These are phyloP conservation scores for Alternaria tenuissima DNA, from an alignment of 2,329 filamentous ascomycete genomes.

Conservation along the genomic window DNA sequence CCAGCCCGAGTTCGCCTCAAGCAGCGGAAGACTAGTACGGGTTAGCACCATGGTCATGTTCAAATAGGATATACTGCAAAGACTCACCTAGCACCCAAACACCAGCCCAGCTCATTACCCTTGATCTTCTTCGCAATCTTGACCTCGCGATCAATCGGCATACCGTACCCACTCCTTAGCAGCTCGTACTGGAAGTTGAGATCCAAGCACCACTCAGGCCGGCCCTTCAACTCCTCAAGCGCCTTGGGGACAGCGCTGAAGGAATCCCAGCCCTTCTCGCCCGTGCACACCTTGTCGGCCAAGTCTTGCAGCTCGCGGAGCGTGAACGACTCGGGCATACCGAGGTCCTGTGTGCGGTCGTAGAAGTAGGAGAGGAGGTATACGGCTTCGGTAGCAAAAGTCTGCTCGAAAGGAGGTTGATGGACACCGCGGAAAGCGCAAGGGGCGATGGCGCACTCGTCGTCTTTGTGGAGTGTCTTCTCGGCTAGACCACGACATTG, in stretches of 20 bases:
- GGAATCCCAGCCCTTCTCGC: slow-evolving; percentile 77
- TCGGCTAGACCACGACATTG: slow-evolving; percentile 92
- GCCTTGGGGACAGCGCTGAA: slow-evolving; percentile 81
- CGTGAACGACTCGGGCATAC: slow-evolving; percentile 98
- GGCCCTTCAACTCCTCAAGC: slow-evolving; percentile 77
- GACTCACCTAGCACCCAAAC: slow-evolving; percentile 84
- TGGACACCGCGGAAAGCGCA: slow-evolving; percentile 99
- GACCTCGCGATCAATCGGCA: slow-evolving; percentile 95
- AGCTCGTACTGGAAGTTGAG: slow-evolving; percentile 96
- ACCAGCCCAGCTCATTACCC: slow-evolving; percentile 96
- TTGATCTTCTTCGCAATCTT: slow-evolving; percentile 99
- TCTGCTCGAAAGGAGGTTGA: slow-evolving; percentile 90
- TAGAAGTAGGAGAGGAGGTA: slow-evolving; percentile 99
- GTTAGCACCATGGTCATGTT: too few relatives aligned
- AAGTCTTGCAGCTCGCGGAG: slow-evolving; percentile 88
- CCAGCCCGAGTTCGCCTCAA: slow-evolving; percentile 86
- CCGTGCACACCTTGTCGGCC: slow-evolving; percentile 82
- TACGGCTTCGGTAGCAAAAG: slow-evolving; percentile 88
- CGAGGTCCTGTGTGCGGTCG: slow-evolving; percentile 90
- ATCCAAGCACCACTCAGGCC: slow-evolving; percentile 93
- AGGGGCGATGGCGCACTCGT: slow-evolving; percentile 80
- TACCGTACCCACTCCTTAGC: slow-evolving; percentile 94
- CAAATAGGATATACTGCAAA: too few relatives aligned
- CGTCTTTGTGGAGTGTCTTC: slow-evolving; percentile 88
- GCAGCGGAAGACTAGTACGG: slow-evolving; percentile 74